phyloP scores from a whole-genome alignment of 805 yeast species.

The Candida ovalis region DNA sequence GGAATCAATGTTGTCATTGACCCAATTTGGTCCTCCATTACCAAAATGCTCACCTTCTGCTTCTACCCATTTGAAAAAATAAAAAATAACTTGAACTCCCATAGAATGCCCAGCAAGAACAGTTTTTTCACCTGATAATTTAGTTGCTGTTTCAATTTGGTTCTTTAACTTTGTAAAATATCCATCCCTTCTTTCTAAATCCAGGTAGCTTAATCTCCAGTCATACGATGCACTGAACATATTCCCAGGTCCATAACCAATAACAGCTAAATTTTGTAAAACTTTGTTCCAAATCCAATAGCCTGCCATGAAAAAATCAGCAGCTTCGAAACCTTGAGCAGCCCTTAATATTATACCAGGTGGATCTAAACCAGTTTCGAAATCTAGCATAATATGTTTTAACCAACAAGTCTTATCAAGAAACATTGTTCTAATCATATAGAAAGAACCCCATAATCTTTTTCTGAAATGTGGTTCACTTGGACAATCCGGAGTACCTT shows the following conservation, averaged over 20 bases:
- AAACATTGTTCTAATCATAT: conserved; percentile 90
- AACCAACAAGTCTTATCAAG: conserved; percentile 93
- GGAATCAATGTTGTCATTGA: conserved; percentile 76
- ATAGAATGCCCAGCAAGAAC: conserved; percentile 90
- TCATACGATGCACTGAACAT: conserved; percentile 93
- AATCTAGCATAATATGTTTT: conserved; percentile 83
- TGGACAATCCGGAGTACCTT: conserved; percentile 76
- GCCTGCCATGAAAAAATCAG: conserved; percentile 94
- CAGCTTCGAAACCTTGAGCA: conserved; percentile 94
- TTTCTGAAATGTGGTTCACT: conserved; percentile 82
- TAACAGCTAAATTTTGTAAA: conserved; percentile 88
- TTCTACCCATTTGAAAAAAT: conserved; percentile 95
- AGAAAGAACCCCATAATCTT: conserved; percentile 94
- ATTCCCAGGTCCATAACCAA: conserved; percentile 88
- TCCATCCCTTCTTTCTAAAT: conserved; percentile 81
- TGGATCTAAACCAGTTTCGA: conserved; percentile 91
- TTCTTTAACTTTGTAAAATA: conserved; percentile 75
- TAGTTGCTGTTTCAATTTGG: conserved; percentile 61
- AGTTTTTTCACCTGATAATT: conserved; percentile 57
- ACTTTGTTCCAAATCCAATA: conserved; percentile 99
- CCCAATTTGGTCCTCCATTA: conserved; percentile 90
- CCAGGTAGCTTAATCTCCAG: conserved; percentile 91
- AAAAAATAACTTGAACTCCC: conserved; percentile 90
- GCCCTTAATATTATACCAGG: conserved; percentile 77
- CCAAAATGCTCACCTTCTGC: conserved; percentile 79